phyloP scores from a whole-genome alignment of 805 yeast species.

The Pichia paraexigua region DNA sequence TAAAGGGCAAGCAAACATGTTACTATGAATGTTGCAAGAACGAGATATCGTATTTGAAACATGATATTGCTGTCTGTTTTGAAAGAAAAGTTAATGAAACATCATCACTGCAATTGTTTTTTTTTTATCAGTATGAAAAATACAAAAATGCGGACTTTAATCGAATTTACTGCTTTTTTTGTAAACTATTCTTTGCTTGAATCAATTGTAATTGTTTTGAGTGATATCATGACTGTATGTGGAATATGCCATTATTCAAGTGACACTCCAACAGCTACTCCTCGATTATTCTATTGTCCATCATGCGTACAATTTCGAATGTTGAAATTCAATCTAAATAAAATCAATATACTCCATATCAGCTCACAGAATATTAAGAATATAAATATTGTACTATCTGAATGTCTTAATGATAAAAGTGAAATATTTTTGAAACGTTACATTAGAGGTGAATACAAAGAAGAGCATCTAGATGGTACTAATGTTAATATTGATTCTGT shows the following conservation, averaged over 20 bases:
- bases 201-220: no score
- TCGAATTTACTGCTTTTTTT: no score
- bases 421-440: slow-evolving; percentile 13
- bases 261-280: background rate
- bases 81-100: background rate
- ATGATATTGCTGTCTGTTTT: background rate
- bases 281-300: slow-evolving; percentile 16
- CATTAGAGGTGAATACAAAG: slow-evolving; percentile 4
- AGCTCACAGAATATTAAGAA: slow-evolving; percentile 15
- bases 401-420: slow-evolving; percentile 22
- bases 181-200: no score
- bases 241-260: background rate
- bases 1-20: slow-evolving; percentile 22
- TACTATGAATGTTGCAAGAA: background rate
- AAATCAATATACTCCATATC: slow-evolving; percentile 15
- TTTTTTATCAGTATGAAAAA: background rate
- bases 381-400: slow-evolving; percentile 18
- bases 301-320: slow-evolving; percentile 23
- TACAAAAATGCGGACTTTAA: background rate
- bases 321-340: slow-evolving; percentile 18
- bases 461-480: background rate
- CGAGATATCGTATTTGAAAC: background rate
- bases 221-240: background rate
- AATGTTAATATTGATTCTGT: slow-evolving; percentile 18
- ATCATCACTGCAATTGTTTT: no score